Evolutionary conservation across 2,329 filamentous ascomycete species (phyloP).

Genomic region (Phyllosticta citriasiana): DNA sequence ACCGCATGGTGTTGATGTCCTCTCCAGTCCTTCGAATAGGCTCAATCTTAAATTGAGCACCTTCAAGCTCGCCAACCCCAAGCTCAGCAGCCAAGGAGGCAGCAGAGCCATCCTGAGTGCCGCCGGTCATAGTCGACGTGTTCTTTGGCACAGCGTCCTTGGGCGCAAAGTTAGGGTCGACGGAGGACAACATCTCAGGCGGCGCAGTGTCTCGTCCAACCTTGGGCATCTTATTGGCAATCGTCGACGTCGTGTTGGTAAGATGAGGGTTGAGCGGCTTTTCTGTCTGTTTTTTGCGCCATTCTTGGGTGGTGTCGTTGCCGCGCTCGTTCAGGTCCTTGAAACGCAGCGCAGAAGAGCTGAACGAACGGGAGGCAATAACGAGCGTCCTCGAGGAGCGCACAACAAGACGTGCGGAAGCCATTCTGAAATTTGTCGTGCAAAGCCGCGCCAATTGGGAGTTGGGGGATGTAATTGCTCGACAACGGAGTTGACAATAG

Average conservation of each 20-base stretch:
- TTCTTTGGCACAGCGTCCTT: slow-evolving; percentile 53
- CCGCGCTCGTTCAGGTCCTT: slow-evolving; percentile 38
- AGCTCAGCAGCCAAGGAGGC: slow-evolving; percentile 52
- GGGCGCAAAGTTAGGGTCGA: slow-evolving; percentile 46
- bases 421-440: slow-evolving; percentile 29
- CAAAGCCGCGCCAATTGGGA: not conserved
- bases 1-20: slow-evolving; percentile 75
- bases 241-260: slow-evolving; percentile 55
- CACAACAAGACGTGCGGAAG: slow-evolving; percentile 33
- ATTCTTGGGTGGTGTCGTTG: slow-evolving; percentile 43
- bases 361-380: slow-evolving; percentile 26
- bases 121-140: slow-evolving; percentile 56
- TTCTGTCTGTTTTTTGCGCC: slow-evolving; percentile 46
- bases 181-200: slow-evolving; percentile 50
- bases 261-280: slow-evolving; percentile 52
- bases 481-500: not conserved
- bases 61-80: slow-evolving; percentile 73
- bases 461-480: too few species aligned
- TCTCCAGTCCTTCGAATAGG: slow-evolving; percentile 80
- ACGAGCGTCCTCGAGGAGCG: slow-evolving; percentile 36
- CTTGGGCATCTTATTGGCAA: slow-evolving; percentile 52
- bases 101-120: slow-evolving; percentile 42
- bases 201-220: slow-evolving; percentile 48
- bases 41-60: slow-evolving; percentile 77
- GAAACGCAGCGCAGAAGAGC: slow-evolving; percentile 28